phyloP scores from a whole-genome alignment of 2,329 filamentous ascomycete species.

The Paecilomyces dactylethromorphus region DNA sequence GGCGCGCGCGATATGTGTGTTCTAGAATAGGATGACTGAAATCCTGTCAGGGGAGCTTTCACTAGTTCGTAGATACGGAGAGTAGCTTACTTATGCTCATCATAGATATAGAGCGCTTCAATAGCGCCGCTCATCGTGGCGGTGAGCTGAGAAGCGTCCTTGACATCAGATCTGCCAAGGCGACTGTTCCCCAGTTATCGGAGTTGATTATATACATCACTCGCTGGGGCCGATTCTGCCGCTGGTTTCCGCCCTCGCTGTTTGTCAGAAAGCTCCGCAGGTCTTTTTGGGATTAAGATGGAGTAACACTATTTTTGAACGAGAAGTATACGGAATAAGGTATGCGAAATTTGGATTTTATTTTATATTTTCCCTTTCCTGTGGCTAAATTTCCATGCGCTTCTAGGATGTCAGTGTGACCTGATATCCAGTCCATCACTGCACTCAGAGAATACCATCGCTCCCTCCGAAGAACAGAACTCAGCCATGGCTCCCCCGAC shows the following conservation, averaged over 20 bases:
- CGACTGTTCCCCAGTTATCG: conserved; percentile 13
- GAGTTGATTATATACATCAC: not conserved
- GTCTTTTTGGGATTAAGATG: not conserved
- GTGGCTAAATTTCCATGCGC: not conserved
- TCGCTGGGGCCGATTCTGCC: conserved; percentile 24
- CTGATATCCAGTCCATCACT: not conserved
- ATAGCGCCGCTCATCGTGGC: conserved; percentile 74
- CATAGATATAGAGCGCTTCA: conserved; percentile 93
- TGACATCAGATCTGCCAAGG: not conserved
- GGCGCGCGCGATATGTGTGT: conserved; percentile 79
- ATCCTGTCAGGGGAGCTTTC: not conserved
- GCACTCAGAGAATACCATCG: not conserved
- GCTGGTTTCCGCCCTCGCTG: conserved; percentile 19
- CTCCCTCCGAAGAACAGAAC: not conserved
- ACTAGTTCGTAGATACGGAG: not conserved
- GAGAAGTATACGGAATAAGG: not conserved
- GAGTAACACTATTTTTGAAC: not conserved
- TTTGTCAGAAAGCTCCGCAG: conserved; percentile 2
- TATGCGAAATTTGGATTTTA: not conserved
- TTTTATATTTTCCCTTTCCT: not conserved
- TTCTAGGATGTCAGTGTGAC: not conserved
- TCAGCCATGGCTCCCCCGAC: conserved; percentile 34
- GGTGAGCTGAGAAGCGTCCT: conserved; percentile 2
- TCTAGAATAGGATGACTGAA: conserved; percentile 74
- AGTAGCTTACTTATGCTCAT: conserved; percentile 77